Evolutionary conservation across 2,329 filamentous ascomycete genomes (phyloP).

Genomic region (Aspergillus ustus): DNA sequence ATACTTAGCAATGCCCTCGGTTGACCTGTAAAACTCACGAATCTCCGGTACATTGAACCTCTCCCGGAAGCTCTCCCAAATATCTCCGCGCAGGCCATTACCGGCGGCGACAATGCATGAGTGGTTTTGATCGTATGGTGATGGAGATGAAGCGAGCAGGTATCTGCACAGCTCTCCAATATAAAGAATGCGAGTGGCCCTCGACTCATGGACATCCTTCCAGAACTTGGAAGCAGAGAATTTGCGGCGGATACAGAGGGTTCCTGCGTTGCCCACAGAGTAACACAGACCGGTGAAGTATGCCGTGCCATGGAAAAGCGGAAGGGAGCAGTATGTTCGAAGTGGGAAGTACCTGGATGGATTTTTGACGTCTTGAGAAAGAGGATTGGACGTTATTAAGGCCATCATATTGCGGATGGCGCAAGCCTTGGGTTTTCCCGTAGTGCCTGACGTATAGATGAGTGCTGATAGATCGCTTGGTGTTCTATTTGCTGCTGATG

Average conservation of each 20-base stretch:
- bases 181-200: constrained; percentile 50
- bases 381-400: constrained; percentile 42
- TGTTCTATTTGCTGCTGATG: constrained; percentile 38
- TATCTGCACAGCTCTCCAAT: constrained; percentile 58
- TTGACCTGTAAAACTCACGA: constrained; percentile 55
- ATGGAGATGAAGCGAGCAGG: constrained; percentile 50
- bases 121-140: constrained; percentile 52
- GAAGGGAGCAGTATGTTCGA: constrained; percentile 53
- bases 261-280: constrained; percentile 45
- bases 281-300: constrained; percentile 52
- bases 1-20: constrained; percentile 52
- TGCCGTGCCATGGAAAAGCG: constrained; percentile 56
- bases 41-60: constrained; percentile 52
- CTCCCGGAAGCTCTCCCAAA: constrained; percentile 53
- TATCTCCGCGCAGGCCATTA: constrained; percentile 54
- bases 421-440: constrained; percentile 53
- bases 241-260: constrained; percentile 51
- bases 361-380: constrained; percentile 41
- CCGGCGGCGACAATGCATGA: constrained; percentile 51
- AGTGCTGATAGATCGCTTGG: constrained; percentile 43
- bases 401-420: constrained; percentile 46
- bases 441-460: constrained; percentile 57
- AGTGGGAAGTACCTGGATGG: constrained; percentile 49
- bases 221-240: constrained; percentile 54
- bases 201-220: constrained; percentile 50